Evolutionary conservation across 1,284 basidiomycete genomes (phyloP).

Genomic region (Ganoderma resinaceum): DNA sequence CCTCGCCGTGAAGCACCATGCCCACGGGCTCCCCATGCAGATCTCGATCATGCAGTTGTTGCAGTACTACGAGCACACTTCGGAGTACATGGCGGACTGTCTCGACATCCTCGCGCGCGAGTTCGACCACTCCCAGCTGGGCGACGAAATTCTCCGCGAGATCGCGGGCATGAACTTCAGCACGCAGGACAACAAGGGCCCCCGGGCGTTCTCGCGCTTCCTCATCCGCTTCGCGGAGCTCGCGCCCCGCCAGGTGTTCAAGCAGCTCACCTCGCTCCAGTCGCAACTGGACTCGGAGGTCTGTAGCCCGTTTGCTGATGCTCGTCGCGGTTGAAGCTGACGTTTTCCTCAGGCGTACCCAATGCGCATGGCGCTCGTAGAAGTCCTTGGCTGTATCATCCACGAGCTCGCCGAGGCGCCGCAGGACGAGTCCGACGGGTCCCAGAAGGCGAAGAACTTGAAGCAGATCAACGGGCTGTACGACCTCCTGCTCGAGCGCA

Average conservation of each 20-base stretch:
- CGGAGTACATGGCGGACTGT: slow-evolving; percentile 94
- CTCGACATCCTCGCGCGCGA: slow-evolving; percentile 83
- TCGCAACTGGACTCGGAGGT: slow-evolving; percentile 94
- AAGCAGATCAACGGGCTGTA: slow-evolving; percentile 89
- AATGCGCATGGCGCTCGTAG: slow-evolving; percentile 93
- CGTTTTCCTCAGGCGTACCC: slow-evolving; percentile 77
- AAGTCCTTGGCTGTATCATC: slow-evolving; percentile 86
- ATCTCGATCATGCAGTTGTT: slow-evolving; percentile 92
- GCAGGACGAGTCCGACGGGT: slow-evolving; percentile 60
- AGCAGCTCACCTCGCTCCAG: slow-evolving; percentile 88
- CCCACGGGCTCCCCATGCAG: slow-evolving; percentile 85
- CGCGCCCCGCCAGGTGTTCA: slow-evolving; percentile 86
- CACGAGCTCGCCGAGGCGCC: slow-evolving; percentile 69
- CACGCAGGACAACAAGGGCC: slow-evolving; percentile 87
- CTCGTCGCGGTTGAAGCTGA: background rate
- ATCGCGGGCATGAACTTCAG: slow-evolving; percentile 83
- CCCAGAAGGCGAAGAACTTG: slow-evolving; percentile 66
- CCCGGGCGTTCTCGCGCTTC: slow-evolving; percentile 88
- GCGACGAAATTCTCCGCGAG: slow-evolving; percentile 90
- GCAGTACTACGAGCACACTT: slow-evolving; percentile 94
- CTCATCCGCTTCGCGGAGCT: slow-evolving; percentile 85
- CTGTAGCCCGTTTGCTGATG: slow-evolving; percentile 32
- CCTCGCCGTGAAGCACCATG: slow-evolving; percentile 91
- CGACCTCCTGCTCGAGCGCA: slow-evolving; percentile 85
- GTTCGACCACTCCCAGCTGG: slow-evolving; percentile 90